Evolutionary conservation across 768 basidiomycete species (phyloP).

Genomic region (Mycena vulgaris): DNA sequence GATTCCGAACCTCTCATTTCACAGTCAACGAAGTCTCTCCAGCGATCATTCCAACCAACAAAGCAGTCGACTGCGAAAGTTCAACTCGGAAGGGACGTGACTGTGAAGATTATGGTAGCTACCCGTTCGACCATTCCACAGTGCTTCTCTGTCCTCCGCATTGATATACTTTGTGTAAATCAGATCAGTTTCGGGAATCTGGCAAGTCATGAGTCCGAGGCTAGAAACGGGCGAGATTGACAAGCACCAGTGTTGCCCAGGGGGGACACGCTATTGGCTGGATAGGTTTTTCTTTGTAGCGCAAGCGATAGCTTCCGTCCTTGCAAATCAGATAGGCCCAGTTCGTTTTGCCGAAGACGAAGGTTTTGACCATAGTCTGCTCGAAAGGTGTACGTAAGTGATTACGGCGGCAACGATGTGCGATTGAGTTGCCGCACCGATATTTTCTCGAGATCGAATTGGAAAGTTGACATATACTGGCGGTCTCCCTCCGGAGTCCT

Average conservation of each 20-base stretch:
- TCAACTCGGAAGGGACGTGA: not conserved
- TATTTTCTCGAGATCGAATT: slow-evolving; percentile 7
- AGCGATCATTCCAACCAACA: slow-evolving; percentile 49
- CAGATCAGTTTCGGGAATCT: slow-evolving; percentile 55
- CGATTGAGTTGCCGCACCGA: not conserved
- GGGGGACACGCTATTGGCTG: slow-evolving; percentile 48
- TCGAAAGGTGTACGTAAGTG: slow-evolving; percentile 27
- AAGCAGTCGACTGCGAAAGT: slow-evolving; percentile 44
- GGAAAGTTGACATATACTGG: not conserved
- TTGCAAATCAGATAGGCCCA: slow-evolving; percentile 52
- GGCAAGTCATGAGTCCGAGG: not conserved
- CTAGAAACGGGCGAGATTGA: not conserved
- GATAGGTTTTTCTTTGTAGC: slow-evolving; percentile 45
- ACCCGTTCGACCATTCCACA: slow-evolving; percentile 56
- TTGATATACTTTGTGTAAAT: slow-evolving; percentile 50
- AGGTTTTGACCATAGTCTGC: slow-evolving; percentile 48
- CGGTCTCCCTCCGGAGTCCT: not conserved
- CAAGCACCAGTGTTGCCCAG: slow-evolving; percentile 48
- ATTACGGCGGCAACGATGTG: not conserved
- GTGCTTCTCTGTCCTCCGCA: slow-evolving; percentile 49
- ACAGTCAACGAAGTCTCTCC: slow-evolving; percentile 43
- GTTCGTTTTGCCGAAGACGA: slow-evolving; percentile 53
- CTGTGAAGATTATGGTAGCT: slow-evolving; percentile 31
- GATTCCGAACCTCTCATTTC: slow-evolving; percentile 44
- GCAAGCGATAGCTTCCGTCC: slow-evolving; percentile 49